These are phyloP conservation scores for Kernera saxatilis DNA, from an alignment of 345 rosid species.

Conservation along the genomic window DNA sequence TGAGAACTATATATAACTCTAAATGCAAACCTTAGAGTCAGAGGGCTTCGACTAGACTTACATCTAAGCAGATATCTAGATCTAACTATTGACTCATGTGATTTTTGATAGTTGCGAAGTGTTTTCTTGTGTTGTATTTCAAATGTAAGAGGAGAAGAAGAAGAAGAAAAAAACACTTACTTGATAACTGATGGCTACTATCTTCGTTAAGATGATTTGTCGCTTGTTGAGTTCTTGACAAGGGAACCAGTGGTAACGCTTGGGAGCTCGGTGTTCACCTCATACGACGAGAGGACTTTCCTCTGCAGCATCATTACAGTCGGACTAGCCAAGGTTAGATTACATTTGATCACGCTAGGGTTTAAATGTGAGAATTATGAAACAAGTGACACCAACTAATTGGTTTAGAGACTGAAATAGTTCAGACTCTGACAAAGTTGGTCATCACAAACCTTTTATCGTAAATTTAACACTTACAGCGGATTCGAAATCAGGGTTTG, in stretches of 20 bases:
- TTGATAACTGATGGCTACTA: not conserved
- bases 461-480: constrained; percentile 51
- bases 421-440: not conserved
- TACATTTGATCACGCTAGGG: not conserved
- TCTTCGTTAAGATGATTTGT: constrained; percentile 35
- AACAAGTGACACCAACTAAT: not conserved
- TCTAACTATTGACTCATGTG: not conserved
- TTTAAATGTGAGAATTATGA: not conserved
- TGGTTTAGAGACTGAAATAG: not conserved
- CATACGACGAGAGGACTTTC: constrained; percentile 43
- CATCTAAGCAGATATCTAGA: not conserved
- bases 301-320: constrained; percentile 43
- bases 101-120: not conserved
- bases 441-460: not conserved
- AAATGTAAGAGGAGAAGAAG: not conserved
- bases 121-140: not conserved
- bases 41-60: not conserved
- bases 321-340: constrained; percentile 33
- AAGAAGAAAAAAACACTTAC: not conserved
- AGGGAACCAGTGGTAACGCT: constrained; percentile 31
- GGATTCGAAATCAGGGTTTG: constrained; percentile 82
- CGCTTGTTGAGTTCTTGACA: constrained; percentile 37
- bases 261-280: constrained; percentile 32
- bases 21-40: not conserved
- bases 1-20: not conserved